Base-by-base conservation (phyloP, 2,329 filamentous ascomycete species). In the Rhinocladiella mackenziei region DNA sequence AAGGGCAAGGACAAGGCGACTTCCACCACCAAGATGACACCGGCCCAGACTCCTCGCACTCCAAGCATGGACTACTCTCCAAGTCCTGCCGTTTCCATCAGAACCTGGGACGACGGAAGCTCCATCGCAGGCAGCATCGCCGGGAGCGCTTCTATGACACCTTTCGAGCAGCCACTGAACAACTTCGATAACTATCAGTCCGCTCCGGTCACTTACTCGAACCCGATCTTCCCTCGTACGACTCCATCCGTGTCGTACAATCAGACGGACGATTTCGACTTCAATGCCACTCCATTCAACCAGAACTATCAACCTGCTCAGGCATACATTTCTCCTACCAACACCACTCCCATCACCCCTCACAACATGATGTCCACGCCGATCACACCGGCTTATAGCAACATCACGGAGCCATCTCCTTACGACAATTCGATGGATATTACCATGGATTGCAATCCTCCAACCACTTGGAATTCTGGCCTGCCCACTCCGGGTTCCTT, bases 1-100 rank as follows among this genome's bases (percentile, higher is more conserved):
- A 96, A 96, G 77, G 89, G 84, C 65, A 95, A 94, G 61, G 85
- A 86, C 62, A 86, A 84, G 69, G 61, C 35, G 8, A 32, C 29
- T 25, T 61, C 42, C 58, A 57, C 31, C 52, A 57, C 31, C 52
- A 62, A 51, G 61, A 68, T 71, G 43, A 70, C 71, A 18, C 67
- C 50, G 54, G 71, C 52, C 65, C 75, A 56, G 74, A 80, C 51
- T 17, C 81, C 82, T 25, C 72, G 75, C 53, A 75, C 83, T 8
- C 76, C 76, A 43, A 76, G 75, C 57, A 68, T 84, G 1, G 53
- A 51, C 20, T 57, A 51, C 34, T 45, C 45, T 34, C 40, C 55
- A 10, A 53, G 43, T 34, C 51, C 48, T 17, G 53, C 52, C 17
- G 44, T 50, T 7, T 51, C 45, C n/a, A 23, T 61, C 56, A 46